Conservation (phyloP, 2,329 filamentous ascomycete species). For the Ascochyta koolunga region DNA sequence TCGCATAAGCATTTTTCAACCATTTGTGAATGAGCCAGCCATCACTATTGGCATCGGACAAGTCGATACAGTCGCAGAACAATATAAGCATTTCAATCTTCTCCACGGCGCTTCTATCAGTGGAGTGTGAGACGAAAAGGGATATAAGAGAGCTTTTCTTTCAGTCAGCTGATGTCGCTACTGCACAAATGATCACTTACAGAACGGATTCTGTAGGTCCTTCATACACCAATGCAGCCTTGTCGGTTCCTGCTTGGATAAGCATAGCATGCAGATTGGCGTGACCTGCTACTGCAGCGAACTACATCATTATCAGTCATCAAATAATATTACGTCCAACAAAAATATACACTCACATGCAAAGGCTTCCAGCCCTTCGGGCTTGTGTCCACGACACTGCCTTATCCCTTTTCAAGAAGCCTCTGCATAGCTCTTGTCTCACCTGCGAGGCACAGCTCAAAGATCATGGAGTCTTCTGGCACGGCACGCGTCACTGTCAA, state of each 20-base stretch:
- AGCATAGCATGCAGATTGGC: constrained; percentile 16
- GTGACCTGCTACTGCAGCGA: constrained; percentile 20
- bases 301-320: constrained; percentile 8
- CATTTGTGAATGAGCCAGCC: constrained; percentile 23
- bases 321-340: too few species aligned
- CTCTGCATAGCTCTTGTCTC: constrained; percentile 19
- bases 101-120: constrained; percentile 2
- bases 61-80: constrained; percentile 22
- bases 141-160: constrained; percentile 20
- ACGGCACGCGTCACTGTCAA: constrained; percentile 15
- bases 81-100: constrained; percentile 24
- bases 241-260: constrained; percentile 19
- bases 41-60: constrained; percentile 13
- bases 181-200: constrained; percentile 6
- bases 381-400: constrained; percentile 23
- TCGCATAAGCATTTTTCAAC: constrained; percentile 22
- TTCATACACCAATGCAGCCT: constrained; percentile 22
- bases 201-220: constrained; percentile 16
- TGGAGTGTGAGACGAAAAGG: constrained; percentile 14
- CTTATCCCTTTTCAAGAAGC: constrained; percentile 13
- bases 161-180: too few species aligned
- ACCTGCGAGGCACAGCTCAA: constrained; percentile 17
- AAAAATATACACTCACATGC: constrained; percentile 11
- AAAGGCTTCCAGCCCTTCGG: constrained; percentile 19
- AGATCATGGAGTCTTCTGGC: constrained; percentile 19